These are phyloP conservation scores for Starmerella apis DNA, from an alignment of 805 yeast species.

Conservation along the genomic window DNA sequence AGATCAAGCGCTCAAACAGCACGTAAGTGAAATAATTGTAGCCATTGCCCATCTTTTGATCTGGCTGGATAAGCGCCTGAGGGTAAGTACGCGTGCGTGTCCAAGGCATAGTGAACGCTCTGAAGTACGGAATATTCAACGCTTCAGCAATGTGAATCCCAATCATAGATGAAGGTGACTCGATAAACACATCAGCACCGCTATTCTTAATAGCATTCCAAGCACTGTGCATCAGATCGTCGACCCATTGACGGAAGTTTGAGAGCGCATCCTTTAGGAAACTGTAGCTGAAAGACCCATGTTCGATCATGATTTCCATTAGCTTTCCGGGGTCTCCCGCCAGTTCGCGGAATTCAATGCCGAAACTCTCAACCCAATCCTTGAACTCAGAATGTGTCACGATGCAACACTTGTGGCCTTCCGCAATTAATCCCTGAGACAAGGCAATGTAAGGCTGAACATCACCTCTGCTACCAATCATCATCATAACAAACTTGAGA, in stretches of 20 bases:
- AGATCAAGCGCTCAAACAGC: slow-evolving; percentile 81
- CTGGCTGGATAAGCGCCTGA: slow-evolving; percentile 92
- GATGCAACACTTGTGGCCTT: slow-evolving; percentile 76
- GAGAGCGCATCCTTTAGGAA: slow-evolving; percentile 73
- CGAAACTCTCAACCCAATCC: slow-evolving; percentile 60
- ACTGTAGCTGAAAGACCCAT: slow-evolving; percentile 75
- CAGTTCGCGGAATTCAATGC: slow-evolving; percentile 56
- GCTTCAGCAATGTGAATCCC: slow-evolving; percentile 95
- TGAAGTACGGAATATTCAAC: slow-evolving; percentile 72
- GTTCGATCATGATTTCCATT: slow-evolving; percentile 85
- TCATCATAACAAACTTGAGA: slow-evolving; percentile 55
- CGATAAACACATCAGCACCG: slow-evolving; percentile 67
- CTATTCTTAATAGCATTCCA: slow-evolving; percentile 76
- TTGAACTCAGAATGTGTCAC: slow-evolving; percentile 78
- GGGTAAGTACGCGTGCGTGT: slow-evolving; percentile 91
- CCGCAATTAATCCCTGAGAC: slow-evolving; percentile 64
- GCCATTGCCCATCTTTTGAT: slow-evolving; percentile 83
- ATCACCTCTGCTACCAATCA: slow-evolving; percentile 94
- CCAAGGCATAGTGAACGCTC: slow-evolving; percentile 99
- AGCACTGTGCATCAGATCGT: slow-evolving; percentile 55
- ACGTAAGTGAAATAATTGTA: slow-evolving; percentile 89
- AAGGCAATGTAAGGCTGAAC: slow-evolving; percentile 92
- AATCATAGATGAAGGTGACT: slow-evolving; percentile 93
- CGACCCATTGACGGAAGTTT: slow-evolving; percentile 75
- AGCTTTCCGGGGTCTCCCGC: slow-evolving; percentile 92